Conservation (phyloP, 75 land plant genomes). For the Adiantum capillusveneris region DNA sequence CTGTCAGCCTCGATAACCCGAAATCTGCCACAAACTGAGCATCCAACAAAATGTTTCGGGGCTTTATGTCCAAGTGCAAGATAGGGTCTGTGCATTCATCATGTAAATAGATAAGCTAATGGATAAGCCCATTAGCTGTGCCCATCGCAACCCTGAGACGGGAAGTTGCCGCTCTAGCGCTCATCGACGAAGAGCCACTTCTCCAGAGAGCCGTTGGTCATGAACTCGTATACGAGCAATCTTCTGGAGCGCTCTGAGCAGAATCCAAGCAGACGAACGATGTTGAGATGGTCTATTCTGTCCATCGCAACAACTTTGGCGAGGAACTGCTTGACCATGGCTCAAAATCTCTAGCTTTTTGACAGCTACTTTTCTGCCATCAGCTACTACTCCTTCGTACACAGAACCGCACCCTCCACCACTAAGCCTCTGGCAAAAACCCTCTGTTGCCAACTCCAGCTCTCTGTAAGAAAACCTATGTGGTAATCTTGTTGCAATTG, state of each 20-base stretch:
- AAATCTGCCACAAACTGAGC: conserved; percentile 52
- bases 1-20: conserved; percentile 35
- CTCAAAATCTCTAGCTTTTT: conserved; percentile 24
- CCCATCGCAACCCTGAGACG: conserved; percentile 26
- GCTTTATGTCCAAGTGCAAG: conserved; percentile 33
- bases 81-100: conserved; percentile 29
- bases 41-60: too few relatives aligned
- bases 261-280: conserved; percentile 28
- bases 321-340: conserved; percentile 17
- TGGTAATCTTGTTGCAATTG: neutral
- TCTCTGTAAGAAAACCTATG: conserved; percentile 7
- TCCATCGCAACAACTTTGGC: conserved; percentile 28
- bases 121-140: conserved; percentile 22
- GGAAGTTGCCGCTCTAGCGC: neutral
- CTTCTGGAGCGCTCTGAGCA: conserved; percentile 7
- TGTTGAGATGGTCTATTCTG: conserved; percentile 20
- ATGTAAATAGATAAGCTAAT: conserved; percentile 24
- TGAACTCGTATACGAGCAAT: conserved; percentile 38
- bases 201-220: conserved; percentile 35
- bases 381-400: conserved; percentile 8
- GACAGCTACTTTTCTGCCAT: conserved; percentile 15
- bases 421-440: conserved; percentile 12
- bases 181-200: conserved; percentile 24
- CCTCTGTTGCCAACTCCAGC: conserved; percentile 7
- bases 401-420: conserved; percentile 16